These are phyloP conservation scores for Pythium pyrilobum DNA, from an alignment of 352 stramenopile species.

Conservation along the genomic window DNA sequence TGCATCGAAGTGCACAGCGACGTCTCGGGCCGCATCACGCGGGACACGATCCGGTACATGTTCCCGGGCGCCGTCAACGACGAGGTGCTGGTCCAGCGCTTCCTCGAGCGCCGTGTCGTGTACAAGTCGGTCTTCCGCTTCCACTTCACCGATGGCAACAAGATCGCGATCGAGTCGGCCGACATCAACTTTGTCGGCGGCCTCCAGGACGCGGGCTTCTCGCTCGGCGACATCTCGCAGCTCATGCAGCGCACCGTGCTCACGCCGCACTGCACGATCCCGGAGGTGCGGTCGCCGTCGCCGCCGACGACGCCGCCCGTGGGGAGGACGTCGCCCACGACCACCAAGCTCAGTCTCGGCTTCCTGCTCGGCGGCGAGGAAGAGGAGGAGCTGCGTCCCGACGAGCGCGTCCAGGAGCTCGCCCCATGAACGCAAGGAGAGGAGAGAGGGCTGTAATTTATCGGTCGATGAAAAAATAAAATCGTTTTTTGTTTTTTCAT, in stretches of 20 bases:
- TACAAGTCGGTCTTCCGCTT: conserved; percentile 18
- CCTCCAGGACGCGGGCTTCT: conserved; percentile 7
- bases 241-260: conserved; percentile 17
- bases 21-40: conserved; percentile 9
- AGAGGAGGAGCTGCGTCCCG: conserved; percentile 4
- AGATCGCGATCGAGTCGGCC: conserved; percentile 12
- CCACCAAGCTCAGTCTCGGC: conserved; percentile 12
- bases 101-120: conserved; percentile 11
- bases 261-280: conserved; percentile 12
- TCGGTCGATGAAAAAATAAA: neutral
- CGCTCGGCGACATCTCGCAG: conserved; percentile 9
- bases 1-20: conserved; percentile 11
- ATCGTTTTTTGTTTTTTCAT: neutral
- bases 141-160: conserved; percentile 11
- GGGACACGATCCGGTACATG: conserved; percentile 17
- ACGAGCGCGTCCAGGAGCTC: conserved; percentile 13
- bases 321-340: neutral
- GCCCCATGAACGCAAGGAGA: neutral
- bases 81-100: conserved; percentile 13
- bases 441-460: neutral
- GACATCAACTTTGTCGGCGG: conserved; percentile 17
- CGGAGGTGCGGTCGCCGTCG: neutral
- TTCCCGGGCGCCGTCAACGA: conserved; percentile 12
- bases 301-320: neutral
- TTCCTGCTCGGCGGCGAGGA: conserved; percentile 8